Evolutionary conservation across 129 eudicot species (phyloP), one percentile per base, ranked within the genome.

Genomic region (Apium graveolens): DNA sequence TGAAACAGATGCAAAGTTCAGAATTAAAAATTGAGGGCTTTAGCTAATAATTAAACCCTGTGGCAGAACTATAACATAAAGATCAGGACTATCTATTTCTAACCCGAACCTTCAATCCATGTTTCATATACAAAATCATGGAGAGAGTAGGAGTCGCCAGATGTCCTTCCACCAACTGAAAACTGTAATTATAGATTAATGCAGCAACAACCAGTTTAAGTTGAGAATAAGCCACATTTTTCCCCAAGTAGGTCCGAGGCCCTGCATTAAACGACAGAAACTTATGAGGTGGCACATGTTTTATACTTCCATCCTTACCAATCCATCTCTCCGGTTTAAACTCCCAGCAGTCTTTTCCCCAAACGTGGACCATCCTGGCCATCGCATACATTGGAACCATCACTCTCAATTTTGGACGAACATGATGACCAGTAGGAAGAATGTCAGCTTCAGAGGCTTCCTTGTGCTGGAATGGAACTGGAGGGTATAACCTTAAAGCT

Each of bases 241-340:
- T 80, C 49, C 87, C 87, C 5, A 73, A 44, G 42, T 42, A 68
- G 11, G n/a, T 68, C 73, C 73, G 73, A 0, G 73, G 73, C n/a
- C 73, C 73, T 2, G 87, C 74, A 35, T 78, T 78, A 31, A 88
- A 88, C 5, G 89, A 78, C 0, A 78, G 53, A 63, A 85, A 88
- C 44, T 78, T 81, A 55, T 77, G 34, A 5, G 91, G 77, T 21
- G 84, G 76, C 24, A 78, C 78, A 24, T 66, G 87, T 55, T 77
- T 85, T 34, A 80, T 13, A 70, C 38, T 70, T 66, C 82, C 89
- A 14, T 73, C 49, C 0, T 0, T 70, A 0, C 81, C 39, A 12
- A 83, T 45, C 91, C 91, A 88, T 45, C 91, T 78, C 84, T 83
- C 91, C 0, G 90, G 91, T 74, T 81, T 85, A 73, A 88, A 88